Evolutionary conservation across 2,329 filamentous ascomycete genomes (phyloP), one percentile per base, ranked within the genome.

Genomic region (Fusarium cicatricum): DNA sequence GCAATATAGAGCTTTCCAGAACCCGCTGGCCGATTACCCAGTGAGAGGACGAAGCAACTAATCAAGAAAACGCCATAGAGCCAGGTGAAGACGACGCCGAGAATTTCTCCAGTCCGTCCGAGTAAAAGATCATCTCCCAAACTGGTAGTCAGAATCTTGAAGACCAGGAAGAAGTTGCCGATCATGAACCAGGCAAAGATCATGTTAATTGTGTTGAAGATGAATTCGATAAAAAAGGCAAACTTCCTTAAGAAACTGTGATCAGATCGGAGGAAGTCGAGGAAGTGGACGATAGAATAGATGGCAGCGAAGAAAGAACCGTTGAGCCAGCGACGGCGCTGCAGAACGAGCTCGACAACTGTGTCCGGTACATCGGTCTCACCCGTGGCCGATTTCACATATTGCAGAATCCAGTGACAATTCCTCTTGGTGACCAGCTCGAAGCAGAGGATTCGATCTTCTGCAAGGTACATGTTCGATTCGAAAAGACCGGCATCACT

Each of bases 171-270:
- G 84, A 99, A 99, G 79, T 99, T 99, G 71, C 95, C 90, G 71
- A 98, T 95, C 68, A 90, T 92, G 72, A 99, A 98, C 95, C 95
- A 99, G 47, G 95, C 93, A 74, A 98, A 99, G 71, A 99, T 84
- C 91, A 98, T 97, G 82, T 91, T 96, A 76, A 94, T 83, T 1
- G 92, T 95, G 76, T 97, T 93, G 79, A 97, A 99, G 65, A 90
- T 80, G 74, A 97, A 98, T 73, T 99, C 95, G 65, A 98, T 76
- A 68, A 97, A 85, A 75, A 99, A 91, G 82, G 91, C 91, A 56
- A 94, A 79, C 75, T 98, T 97, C 66, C 95, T 87, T 36, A 96
- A 71, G 69, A 93, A 82, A 21, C 90, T 94, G 75, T 99, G 95
- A 70, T 93, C 90, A 62, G 92, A 96, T 55, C 95, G 87, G 85